Evolutionary conservation across 352 stramenopile species (phyloP).

Genomic region (Blastocystis sp.): DNA sequence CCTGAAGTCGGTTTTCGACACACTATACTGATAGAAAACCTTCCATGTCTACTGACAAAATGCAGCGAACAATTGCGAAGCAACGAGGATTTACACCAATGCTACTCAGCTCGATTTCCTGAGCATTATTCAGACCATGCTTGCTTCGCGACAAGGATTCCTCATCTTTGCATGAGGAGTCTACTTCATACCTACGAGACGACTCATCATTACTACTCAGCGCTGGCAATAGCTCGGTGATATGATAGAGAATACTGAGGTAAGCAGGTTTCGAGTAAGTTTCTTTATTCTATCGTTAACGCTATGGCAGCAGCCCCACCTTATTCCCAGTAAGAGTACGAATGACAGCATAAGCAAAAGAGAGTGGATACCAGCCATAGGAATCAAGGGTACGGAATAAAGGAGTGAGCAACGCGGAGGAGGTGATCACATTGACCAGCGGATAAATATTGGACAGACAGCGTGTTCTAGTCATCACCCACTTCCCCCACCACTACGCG

Average conservation of each 20-base stretch:
- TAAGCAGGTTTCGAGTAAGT: conserved; percentile 9
- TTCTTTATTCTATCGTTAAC: not conserved
- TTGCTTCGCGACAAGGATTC: not conserved
- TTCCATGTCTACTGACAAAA: not conserved
- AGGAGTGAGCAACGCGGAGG: not conserved
- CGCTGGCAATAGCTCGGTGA: not conserved
- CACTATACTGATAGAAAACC: not conserved
- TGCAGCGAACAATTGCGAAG: not conserved
- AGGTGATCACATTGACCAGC: conserved; percentile 4
- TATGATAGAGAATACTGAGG: not conserved
- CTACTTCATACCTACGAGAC: not conserved
- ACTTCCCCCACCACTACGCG: not conserved
- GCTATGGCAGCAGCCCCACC: not conserved
- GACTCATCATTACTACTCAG: not conserved
- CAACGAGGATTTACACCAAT: not conserved
- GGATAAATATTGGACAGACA: not conserved
- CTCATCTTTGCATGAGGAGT: not conserved
- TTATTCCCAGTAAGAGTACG: not conserved
- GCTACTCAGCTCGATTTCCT: conserved; percentile 7
- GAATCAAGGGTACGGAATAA: not conserved
- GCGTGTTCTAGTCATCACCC: not conserved
- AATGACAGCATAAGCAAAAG: not conserved
- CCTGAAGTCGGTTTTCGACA: not conserved
- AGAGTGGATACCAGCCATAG: not conserved
- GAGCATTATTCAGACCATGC: not conserved